Base-by-base conservation (phyloP, 768 basidiomycete species). In the Lactarius psammicola region DNA sequence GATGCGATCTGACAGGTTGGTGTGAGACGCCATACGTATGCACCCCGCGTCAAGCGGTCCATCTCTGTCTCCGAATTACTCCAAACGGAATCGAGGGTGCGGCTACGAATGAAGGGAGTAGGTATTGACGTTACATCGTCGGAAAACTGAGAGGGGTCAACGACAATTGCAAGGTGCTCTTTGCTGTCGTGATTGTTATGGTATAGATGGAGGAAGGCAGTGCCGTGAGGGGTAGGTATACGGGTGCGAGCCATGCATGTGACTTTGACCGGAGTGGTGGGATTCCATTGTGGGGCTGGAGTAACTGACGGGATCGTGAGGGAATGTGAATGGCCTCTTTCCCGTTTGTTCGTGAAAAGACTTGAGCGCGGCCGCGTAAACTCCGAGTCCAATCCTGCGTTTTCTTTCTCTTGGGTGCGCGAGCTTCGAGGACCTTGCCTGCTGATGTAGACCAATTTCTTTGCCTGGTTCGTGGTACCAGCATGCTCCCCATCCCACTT, bases 231-330 rank as follows among this genome's bases (percentile, higher is more conserved):
- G 0, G 97, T 99, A 49, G 97, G 97, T 75, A 98, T 92, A 63
- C 97, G 90, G 4, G 97, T 98, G 63, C 97, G 90, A 15, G 94
- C 97, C 87, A 96, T 93, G 76, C 97, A 99, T 75, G 86, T 88
- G 33, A 98, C 91, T 63, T 86, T 80, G n/a, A 92, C 76, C 62
- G 77, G 77, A 33, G 69, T 26, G 26, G 59, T 68, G 26, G 63
- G 67, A 31, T 30, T 59, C n/a, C 56, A 62, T 53, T 58, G 71
- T 20, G 74, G 30, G 18, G 40, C 23, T 9, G 23, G 28, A 13
- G 55, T 17, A 33, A 17, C 38, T 17, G 56, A 66, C 56, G 75
- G 71, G 13, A 71, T 40, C 33, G 66, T 28, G 6, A 56, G 28
- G n/a, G 63, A 62, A 4, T 55, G 44, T 0, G 73, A 60, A 17